phyloP scores from a whole-genome alignment of 345 rosid species.

The Acer saccharum region DNA sequence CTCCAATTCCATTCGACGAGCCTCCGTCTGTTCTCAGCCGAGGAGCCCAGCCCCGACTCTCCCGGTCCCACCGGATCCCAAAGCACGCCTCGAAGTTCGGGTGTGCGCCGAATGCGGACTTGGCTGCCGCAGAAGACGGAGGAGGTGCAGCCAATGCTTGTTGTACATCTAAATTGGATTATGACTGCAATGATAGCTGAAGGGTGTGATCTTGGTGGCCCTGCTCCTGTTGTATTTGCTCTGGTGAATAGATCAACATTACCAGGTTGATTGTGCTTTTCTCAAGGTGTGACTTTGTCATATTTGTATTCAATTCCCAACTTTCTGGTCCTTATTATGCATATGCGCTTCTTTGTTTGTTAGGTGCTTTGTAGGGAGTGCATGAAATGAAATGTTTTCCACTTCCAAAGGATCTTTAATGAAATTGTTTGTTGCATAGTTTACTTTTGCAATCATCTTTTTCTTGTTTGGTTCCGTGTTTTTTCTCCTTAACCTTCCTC shows the following conservation, averaged over 20 bases:
- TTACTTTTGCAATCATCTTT: not conserved
- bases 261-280: not conserved
- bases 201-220: conserved; percentile 45
- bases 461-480: not conserved
- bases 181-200: conserved; percentile 71
- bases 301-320: not conserved
- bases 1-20: conserved; percentile 27
- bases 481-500: not conserved
- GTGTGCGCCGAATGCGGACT: conserved; percentile 74
- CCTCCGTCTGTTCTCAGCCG: conserved; percentile 1
- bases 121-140: conserved; percentile 65
- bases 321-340: not conserved
- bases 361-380: not conserved
- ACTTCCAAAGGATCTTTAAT: not conserved
- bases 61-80: not conserved
- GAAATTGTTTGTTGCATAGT: not conserved
- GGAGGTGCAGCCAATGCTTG: conserved; percentile 43
- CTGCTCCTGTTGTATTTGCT: conserved; percentile 82
- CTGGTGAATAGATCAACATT: conserved; percentile 86
- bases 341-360: not conserved
- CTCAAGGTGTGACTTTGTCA: conserved; percentile 1
- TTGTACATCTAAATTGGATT: conserved; percentile 44
- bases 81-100: conserved; percentile 35
- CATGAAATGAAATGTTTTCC: not conserved
- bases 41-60: conserved; percentile 6